A percentile compares a stretch with the other conserved stretches of the same genome.
Conservation (phyloP, 345 rosid species). For the Hevea brasiliensis region DNA sequence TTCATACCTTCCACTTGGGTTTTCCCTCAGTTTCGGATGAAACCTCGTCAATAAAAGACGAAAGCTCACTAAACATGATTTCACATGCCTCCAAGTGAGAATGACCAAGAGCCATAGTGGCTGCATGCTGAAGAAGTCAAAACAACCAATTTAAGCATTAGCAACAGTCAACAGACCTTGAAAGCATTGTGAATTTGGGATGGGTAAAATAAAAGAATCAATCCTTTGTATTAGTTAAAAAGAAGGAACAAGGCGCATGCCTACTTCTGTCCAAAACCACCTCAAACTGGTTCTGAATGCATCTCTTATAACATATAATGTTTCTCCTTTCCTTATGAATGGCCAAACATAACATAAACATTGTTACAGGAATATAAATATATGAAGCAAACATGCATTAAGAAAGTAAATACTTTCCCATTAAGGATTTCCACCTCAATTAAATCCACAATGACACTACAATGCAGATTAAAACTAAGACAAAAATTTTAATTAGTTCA, state of each 20-base stretch:
- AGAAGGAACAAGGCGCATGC: not conserved
- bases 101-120: conserved; percentile 96
- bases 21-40: conserved; percentile 91
- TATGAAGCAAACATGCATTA: not conserved
- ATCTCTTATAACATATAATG: not conserved
- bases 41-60: conserved; percentile 88
- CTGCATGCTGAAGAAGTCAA: conserved; percentile 62
- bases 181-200: not conserved
- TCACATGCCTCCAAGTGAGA: conserved; percentile 98
- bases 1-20: conserved; percentile 91
- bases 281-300: not conserved
- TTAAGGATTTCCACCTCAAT: not conserved
- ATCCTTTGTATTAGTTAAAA: not conserved
- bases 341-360: not conserved
- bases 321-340: not conserved
- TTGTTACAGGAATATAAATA: not conserved
- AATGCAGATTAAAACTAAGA: not conserved
- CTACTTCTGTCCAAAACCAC: not conserved
- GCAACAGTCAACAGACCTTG: not conserved
- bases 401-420: not conserved
- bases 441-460: not conserved
- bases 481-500: not conserved
- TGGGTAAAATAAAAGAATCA: not conserved
- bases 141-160: conserved; percentile 16
- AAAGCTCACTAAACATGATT: conserved; percentile 84